Evolutionary conservation across 805 yeast genomes (phyloP).

Genomic region (Metschnikowia colocasiae): DNA sequence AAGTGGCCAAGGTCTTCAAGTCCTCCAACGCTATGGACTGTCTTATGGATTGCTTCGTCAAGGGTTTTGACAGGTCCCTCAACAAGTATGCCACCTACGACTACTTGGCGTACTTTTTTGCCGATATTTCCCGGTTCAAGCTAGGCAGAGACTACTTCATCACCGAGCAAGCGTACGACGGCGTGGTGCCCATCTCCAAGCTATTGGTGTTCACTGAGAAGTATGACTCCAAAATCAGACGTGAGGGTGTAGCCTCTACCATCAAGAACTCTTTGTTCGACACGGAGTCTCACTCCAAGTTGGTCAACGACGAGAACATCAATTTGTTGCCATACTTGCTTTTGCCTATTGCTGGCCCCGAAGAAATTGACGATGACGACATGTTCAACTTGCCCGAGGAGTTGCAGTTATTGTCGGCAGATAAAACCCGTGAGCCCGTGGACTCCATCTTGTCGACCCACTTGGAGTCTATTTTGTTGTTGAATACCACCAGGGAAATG

Average conservation of each 20-base stretch:
- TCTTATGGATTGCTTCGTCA: conserved; percentile 84
- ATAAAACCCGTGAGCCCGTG: conserved; percentile 73
- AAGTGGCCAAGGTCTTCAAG: conserved; percentile 47
- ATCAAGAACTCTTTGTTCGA: conserved; percentile 88
- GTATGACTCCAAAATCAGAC: conserved; percentile 70
- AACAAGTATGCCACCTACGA: conserved; percentile 75
- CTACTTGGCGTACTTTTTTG: conserved; percentile 82
- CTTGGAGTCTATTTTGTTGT: conserved; percentile 72
- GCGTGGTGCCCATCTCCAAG: conserved; percentile 76
- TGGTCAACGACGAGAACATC: conserved; percentile 59
- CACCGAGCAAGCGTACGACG: conserved; percentile 67
- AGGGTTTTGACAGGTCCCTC: conserved; percentile 69
- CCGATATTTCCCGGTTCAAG: conserved; percentile 77
- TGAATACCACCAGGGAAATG: conserved; percentile 69
- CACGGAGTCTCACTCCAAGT: conserved; percentile 56
- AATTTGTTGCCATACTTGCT: conserved; percentile 79
- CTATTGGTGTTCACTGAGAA: conserved; percentile 78
- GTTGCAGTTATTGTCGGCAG: conserved; percentile 71
- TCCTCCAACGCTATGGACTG: conserved; percentile 66
- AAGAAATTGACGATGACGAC: conserved; percentile 76
- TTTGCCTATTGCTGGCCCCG: conserved; percentile 77
- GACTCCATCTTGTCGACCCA: conserved; percentile 63
- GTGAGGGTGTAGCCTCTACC: conserved; percentile 91
- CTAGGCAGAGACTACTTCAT: conserved; percentile 76
- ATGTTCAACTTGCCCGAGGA: conserved; percentile 85